A percentile compares a stretch with the other conserved stretches of the same genome.
These are phyloP conservation scores for Huntiella decipiens DNA, from an alignment of 2,329 filamentous ascomycete species.

Conservation along the genomic window DNA sequence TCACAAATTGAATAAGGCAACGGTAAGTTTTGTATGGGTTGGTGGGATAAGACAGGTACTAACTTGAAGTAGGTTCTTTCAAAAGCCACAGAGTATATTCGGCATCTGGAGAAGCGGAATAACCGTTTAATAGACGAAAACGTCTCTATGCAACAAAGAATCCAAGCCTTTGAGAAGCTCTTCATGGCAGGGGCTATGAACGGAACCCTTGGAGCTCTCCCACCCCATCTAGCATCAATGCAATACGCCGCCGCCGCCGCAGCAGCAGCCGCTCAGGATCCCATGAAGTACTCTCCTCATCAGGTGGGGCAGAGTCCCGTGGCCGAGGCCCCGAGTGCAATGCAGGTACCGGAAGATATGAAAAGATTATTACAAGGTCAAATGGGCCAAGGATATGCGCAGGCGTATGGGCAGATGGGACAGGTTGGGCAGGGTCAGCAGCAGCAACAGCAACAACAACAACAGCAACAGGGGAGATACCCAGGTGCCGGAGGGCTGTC, in stretches of 20 bases:
- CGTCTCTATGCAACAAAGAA: constrained; percentile 53
- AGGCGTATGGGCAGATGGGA: constrained; percentile 27
- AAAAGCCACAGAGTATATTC: constrained; percentile 92
- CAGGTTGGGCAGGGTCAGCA: constrained; percentile 38
- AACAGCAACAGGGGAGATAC: constrained; percentile 33
- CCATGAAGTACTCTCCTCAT: constrained; percentile 20
- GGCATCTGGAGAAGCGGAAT: constrained; percentile 81
- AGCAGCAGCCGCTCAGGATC: constrained; percentile 14
- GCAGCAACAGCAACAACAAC: constrained; percentile 21
- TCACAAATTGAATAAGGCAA: constrained; percentile 96
- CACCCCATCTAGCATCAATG: constrained; percentile 34
- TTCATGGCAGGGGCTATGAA: constrained; percentile 60
- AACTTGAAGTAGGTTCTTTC: constrained; percentile 44
- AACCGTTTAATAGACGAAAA: constrained; percentile 69
- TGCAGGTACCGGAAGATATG: constrained; percentile 47
- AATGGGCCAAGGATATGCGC: constrained; percentile 30
- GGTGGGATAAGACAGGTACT: background rate
- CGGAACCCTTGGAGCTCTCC: constrained; percentile 34
- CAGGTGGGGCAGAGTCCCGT: constrained; percentile 27
- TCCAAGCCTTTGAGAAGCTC: constrained; percentile 59
- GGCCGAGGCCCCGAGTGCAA: constrained; percentile 27
- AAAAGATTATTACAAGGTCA: constrained; percentile 41
- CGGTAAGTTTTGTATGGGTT: constrained; percentile 28
- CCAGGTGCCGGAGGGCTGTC: constrained; percentile 34
- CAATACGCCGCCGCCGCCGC: constrained; percentile 21